Base-by-base conservation (phyloP, 179 eudicot genomes). In the Pouteria campechiana region DNA sequence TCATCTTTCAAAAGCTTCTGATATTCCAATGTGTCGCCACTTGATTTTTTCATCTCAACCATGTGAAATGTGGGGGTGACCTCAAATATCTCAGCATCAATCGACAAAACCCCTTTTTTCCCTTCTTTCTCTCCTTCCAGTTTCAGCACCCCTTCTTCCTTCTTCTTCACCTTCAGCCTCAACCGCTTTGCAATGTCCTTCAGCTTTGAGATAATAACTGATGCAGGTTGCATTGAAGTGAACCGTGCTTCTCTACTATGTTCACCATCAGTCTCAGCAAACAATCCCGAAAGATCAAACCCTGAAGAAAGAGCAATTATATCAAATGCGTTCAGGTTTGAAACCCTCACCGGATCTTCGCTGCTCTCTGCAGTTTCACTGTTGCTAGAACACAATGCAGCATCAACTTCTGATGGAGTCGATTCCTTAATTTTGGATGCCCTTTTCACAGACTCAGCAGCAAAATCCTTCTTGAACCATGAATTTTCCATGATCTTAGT, bases 21-120 rank as follows among this genome's bases (percentile, higher is more conserved):
- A 50, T 69, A 69, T 44, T 69, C 75, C 27, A 64, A 7, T 2
- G 67, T 59, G 38, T 69, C 75, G 12, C 75, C 75, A 17, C 21
- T 50, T 2, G 59, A 44, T 52, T 64, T 69, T 52, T 59, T 59
- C 59, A 69, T 17, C 40, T 69, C 75, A 16, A 69, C 75, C 53
- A 69, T 33, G 52, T 69, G 57, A 31, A 59, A 55, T 6, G 22
- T 32, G 3, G 63, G 56, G 11, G 75, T 28, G 21, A 69, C 58
- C 44, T 50, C 60, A 31, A 64, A 64, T 13, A 69, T 59, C 60
- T 69, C 75, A 2, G 70, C 66, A 41, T 69, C 75, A 22, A 69
- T 43, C 2, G 70, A 46, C 37, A 69, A 32, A 4, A 46, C 20
- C 5, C 75, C 75, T 24, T 69, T 64, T 27, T 67, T 54, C 25